Evolutionary conservation across 768 basidiomycete genomes (phyloP).

Genomic region (Xerocomellus chrysenteron): DNA sequence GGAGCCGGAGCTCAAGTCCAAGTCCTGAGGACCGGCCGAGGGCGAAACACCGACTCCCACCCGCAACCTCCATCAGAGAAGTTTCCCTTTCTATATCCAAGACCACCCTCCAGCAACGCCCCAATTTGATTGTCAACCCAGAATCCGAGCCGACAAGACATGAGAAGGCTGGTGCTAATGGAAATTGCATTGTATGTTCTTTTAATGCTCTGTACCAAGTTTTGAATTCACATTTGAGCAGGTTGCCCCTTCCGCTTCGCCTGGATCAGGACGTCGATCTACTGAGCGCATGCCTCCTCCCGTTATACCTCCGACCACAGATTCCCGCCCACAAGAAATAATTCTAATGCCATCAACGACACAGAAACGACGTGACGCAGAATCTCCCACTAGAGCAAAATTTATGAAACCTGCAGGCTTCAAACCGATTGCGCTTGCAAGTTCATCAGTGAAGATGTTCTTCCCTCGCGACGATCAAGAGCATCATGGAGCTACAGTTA

Average conservation of each 20-base stretch:
- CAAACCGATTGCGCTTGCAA: slow-evolving; percentile 60
- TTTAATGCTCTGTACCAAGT: not conserved
- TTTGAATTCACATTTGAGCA: slow-evolving; percentile 16
- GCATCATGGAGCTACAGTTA: slow-evolving; percentile 30
- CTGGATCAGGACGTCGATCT: slow-evolving; percentile 21
- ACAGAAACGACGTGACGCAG: slow-evolving; percentile 18
- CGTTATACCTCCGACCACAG: slow-evolving; percentile 21
- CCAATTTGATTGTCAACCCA: slow-evolving; percentile 19
- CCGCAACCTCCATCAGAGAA: slow-evolving; percentile 40
- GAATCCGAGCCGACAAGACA: slow-evolving; percentile 32
- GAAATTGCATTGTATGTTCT: slow-evolving; percentile 34
- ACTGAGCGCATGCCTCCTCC: slow-evolving; percentile 36
- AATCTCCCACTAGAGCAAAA: slow-evolving; percentile 20
- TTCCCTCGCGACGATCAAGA: slow-evolving; percentile 82
- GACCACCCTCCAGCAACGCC: slow-evolving; percentile 23
- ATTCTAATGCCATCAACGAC: slow-evolving; percentile 4
- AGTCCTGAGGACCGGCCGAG: slow-evolving; percentile 54
- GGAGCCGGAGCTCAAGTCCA: slow-evolving; percentile 50
- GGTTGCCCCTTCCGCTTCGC: slow-evolving; percentile 21
- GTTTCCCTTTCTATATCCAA: slow-evolving; percentile 34
- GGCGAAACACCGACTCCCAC: slow-evolving; percentile 64
- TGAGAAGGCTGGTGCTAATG: slow-evolving; percentile 39
- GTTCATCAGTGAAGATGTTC: slow-evolving; percentile 66
- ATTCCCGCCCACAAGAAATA: slow-evolving; percentile 15
- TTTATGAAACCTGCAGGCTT: slow-evolving; percentile 50